Base-by-base conservation (phyloP, 768 basidiomycete species). In the Mycena amicta region DNA sequence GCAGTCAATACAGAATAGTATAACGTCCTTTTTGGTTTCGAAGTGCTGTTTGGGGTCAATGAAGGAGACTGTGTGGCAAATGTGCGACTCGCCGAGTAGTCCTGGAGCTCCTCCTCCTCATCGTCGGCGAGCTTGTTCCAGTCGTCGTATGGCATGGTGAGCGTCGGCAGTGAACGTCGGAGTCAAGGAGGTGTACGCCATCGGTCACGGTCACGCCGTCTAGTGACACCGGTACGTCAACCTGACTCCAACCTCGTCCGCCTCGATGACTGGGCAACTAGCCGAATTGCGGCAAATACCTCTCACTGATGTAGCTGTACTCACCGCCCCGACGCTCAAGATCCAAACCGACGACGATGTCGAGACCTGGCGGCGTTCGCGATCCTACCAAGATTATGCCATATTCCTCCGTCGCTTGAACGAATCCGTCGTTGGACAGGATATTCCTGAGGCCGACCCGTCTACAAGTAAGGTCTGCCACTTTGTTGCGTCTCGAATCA, bases 1-100 rank as follows among this genome's bases (percentile, higher is more conserved):
- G 61, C 92, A 93, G 72, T 99, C 95, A 57, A 99, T 93, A 71
- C 90, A 92, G 75, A 98, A 97, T n/a, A 98, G 74, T 46, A 96
- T 89, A 29, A 94, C 91, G 66, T 98, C 94, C 59, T 84, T 83
- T 63, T 88, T 87, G 52, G 85, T 84, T 61, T 92, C 90, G 61
- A 84, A 82, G 57, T 80, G 79, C 90, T 91, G 50, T 45, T 31
- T 52, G 47, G 40, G n/a, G 53, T 2, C 37, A 57, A 61, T 16
- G 58, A 27, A 61, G 55, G 46, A 41, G 23, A 16, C 22, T 60
- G 12, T 8, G 25, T 45, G 43, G 31, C 40, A 28, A 18, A 11
- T 41, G 40, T 31, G 22, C 31, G 37, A 71, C 74, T 56, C 64
- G 89, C 89, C 40, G 87, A 86, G 11, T 69, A 52, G 65, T 91